Conservation (phyloP, 2,329 filamentous ascomycete genomes). For the Pyrenophora graminea region DNA sequence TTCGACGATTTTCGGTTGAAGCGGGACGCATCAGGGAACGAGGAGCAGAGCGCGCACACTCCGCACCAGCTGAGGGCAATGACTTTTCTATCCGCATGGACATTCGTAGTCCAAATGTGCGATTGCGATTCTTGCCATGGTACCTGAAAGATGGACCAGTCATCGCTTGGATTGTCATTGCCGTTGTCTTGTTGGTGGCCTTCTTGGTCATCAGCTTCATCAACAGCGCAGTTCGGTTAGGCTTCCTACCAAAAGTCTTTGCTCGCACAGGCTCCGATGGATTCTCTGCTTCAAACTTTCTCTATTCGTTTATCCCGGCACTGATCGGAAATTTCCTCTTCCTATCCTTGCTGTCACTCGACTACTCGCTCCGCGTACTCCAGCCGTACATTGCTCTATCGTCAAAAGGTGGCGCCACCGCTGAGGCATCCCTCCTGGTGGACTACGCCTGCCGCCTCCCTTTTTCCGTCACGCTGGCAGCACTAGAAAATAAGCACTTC, state of each 20-base stretch:
- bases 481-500: slow-evolving; percentile 65
- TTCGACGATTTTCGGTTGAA: slow-evolving; percentile 56
- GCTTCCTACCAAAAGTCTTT: slow-evolving; percentile 72
- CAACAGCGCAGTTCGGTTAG: slow-evolving; percentile 65
- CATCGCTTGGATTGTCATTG: slow-evolving; percentile 62
- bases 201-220: slow-evolving; percentile 80
- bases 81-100: slow-evolving; percentile 55
- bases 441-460: slow-evolving; percentile 73
- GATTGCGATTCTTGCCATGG: slow-evolving; percentile 75
- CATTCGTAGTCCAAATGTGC: slow-evolving; percentile 57
- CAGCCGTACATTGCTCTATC: slow-evolving; percentile 71
- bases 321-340: slow-evolving; percentile 69
- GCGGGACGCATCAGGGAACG: slow-evolving; percentile 55
- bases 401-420: slow-evolving; percentile 61
- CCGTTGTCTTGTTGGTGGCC: slow-evolving; percentile 46
- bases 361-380: slow-evolving; percentile 67
- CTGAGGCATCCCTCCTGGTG: slow-evolving; percentile 67
- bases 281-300: slow-evolving; percentile 85
- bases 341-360: slow-evolving; percentile 68
- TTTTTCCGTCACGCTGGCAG: slow-evolving; percentile 62
- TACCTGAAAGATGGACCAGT: slow-evolving; percentile 70
- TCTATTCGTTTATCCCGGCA: slow-evolving; percentile 78
- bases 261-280: slow-evolving; percentile 63
- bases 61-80: slow-evolving; percentile 15
- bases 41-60: slow-evolving; percentile 35